Evolutionary conservation across 345 rosid species (phyloP).

Genomic region (Camelina neglecta): DNA sequence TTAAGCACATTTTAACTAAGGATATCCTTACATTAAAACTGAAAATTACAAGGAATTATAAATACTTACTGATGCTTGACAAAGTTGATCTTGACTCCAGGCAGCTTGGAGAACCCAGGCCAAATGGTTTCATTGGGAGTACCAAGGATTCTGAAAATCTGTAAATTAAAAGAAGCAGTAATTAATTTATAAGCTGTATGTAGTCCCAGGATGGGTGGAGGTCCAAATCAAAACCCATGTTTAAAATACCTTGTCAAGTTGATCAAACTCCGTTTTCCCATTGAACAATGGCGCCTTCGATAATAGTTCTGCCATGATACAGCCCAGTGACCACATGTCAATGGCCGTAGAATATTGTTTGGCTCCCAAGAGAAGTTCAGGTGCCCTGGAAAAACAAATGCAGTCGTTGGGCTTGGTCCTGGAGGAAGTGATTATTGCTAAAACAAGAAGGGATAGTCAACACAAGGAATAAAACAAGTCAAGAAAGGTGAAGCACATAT

Average conservation of each 20-base stretch:
- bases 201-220: constrained; percentile 4
- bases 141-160: constrained; percentile 91
- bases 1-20: constrained; percentile 49
- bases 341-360: constrained; percentile 96
- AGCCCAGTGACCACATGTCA: constrained; percentile 99
- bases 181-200: constrained; percentile 5
- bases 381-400: constrained; percentile 74
- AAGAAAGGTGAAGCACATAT: constrained; percentile 18
- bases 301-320: constrained; percentile 95
- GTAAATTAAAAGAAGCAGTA: constrained; percentile 32
- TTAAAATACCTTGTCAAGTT: constrained; percentile 87
- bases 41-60: constrained; percentile 22
- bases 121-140: constrained; percentile 96
- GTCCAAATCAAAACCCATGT: constrained; percentile 16
- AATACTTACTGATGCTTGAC: constrained; percentile 95
- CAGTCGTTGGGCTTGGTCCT: constrained; percentile 36
- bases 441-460: constrained; percentile 34
- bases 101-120: constrained; percentile 95
- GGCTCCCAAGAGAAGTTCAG: constrained; percentile 95
- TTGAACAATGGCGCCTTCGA: constrained; percentile 89
- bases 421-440: constrained; percentile 33
- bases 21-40: constrained; percentile 34
- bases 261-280: constrained; percentile 96
- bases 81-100: constrained; percentile 97
- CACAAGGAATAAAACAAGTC: constrained; percentile 32